These are phyloP conservation scores for Talaromyces borbonicus DNA, from an alignment of 495 filamentous ascomycete genomes.

Conservation along the genomic window DNA sequence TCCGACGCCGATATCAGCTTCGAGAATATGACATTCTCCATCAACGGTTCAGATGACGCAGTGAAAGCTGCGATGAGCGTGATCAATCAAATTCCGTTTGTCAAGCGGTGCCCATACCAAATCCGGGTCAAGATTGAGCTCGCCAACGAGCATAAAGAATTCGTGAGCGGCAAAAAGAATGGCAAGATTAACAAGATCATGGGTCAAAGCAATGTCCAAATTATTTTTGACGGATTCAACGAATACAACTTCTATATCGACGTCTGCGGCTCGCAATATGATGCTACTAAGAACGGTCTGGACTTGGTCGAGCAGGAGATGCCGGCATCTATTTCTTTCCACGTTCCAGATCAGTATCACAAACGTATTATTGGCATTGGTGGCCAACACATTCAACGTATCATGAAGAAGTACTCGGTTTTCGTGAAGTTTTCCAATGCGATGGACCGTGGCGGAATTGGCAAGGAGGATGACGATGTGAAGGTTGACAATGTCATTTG, in stretches of 20 bases:
- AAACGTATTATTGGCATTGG: conserved; percentile 99
- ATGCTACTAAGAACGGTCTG: conserved; percentile 84
- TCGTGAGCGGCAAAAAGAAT: conserved; percentile 98
- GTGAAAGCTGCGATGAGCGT: conserved; percentile 90
- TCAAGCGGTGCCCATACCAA: conserved; percentile 76
- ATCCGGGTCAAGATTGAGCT: conserved; percentile 97
- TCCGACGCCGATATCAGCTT: conserved; percentile 92
- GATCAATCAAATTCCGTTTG: conserved; percentile 83
- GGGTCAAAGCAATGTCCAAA: conserved; percentile 97
- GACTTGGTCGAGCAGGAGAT: conserved; percentile 96
- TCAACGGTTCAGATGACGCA: conserved; percentile 90
- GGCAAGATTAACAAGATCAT: conserved; percentile 99
- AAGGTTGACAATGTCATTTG: conserved; percentile 99
- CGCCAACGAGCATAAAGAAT: conserved; percentile 98
- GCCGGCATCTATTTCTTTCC: conserved; percentile 97
- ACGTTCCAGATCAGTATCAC: conserved; percentile 99
- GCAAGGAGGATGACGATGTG: conserved; percentile 92
- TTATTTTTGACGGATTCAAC: conserved; percentile 97
- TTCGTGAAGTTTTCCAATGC: conserved; percentile 99
- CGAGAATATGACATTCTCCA: conserved; percentile 84
- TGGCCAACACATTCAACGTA: conserved; percentile 96
- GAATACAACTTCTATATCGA: conserved; percentile 99
- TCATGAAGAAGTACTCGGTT: conserved; percentile 99
- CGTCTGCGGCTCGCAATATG: conserved; percentile 82
- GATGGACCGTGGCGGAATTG: conserved; percentile 93